A percentile compares a stretch with the other conserved stretches of the same genome.
These are phyloP conservation scores for Metarhizium rileyi DNA, from an alignment of 2,329 filamentous ascomycete genomes.

Conservation along the genomic window DNA sequence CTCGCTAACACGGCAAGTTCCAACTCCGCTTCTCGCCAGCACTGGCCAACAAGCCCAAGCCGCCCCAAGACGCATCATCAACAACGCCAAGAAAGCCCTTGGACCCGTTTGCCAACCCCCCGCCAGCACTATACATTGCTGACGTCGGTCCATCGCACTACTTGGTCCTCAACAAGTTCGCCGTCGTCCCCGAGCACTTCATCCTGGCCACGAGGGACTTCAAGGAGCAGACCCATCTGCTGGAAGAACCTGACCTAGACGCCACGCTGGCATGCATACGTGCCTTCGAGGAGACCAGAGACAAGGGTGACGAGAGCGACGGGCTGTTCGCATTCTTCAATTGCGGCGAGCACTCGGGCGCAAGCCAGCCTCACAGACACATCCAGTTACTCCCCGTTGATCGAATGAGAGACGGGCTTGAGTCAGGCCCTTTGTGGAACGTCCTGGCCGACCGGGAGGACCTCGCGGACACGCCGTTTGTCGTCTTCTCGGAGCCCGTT, in stretches of 20 bases:
- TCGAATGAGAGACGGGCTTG: constrained; percentile 48
- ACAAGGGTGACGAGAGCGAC: constrained; percentile 1
- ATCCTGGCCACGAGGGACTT: constrained; percentile 58
- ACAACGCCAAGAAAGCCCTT: constrained; percentile 27
- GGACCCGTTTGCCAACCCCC: constrained; percentile 57
- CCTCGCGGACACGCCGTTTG: constrained; percentile 29
- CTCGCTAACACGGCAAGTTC: constrained; percentile 37
- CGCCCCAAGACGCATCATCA: constrained; percentile 23
- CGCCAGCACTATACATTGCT: constrained; percentile 41
- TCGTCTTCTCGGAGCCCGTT: constrained; percentile 32
- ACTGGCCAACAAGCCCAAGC: constrained; percentile 56
- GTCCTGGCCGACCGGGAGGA: constrained; percentile 35
- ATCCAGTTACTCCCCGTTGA: constrained; percentile 60
- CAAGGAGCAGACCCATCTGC: constrained; percentile 53
- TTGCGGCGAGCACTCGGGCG: constrained; percentile 56
- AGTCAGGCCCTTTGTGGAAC: constrained; percentile 29
- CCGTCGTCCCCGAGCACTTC: constrained; percentile 60
- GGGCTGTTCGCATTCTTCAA: constrained; percentile 62
- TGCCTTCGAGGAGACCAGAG: constrained; percentile 33
- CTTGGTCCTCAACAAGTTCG: constrained; percentile 67
- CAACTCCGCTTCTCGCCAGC: constrained; percentile 63
- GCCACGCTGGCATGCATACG: constrained; percentile 52
- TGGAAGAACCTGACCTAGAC: constrained; percentile 51
- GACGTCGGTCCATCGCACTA: constrained; percentile 45
- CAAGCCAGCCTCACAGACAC: constrained; percentile 63